Evolutionary conservation across 2,329 filamentous ascomycete species (phyloP).

Genomic region (Drechslerella dactyloides): DNA sequence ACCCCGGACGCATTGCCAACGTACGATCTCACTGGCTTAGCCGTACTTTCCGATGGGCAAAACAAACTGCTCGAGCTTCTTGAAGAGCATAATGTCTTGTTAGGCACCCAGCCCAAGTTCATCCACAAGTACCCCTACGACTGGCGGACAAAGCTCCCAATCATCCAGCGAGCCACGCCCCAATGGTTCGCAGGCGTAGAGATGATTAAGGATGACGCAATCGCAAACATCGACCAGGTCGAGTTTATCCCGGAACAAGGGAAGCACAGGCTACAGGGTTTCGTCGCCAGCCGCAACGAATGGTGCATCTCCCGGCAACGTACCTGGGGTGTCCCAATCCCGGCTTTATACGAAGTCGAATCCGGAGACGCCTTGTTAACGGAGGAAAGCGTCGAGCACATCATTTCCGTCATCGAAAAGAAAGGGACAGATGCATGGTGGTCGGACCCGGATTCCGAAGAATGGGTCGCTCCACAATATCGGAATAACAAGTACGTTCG

Average conservation of each 20-base stretch:
- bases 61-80: slow-evolving; percentile 74
- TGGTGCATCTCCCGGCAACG: slow-evolving; percentile 98
- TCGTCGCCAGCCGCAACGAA: slow-evolving; percentile 84
- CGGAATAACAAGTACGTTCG: slow-evolving; percentile 68
- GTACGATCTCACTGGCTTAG: slow-evolving; percentile 74
- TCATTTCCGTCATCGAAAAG: slow-evolving; percentile 76
- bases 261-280: slow-evolving; percentile 77
- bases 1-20: slow-evolving; percentile 78
- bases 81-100: slow-evolving; percentile 65
- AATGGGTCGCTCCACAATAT: slow-evolving; percentile 66
- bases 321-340: slow-evolving; percentile 95
- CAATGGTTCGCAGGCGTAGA: slow-evolving; percentile 98
- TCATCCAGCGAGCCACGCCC: slow-evolving; percentile 88
- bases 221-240: slow-evolving; percentile 73
- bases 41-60: slow-evolving; percentile 74
- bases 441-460: slow-evolving; percentile 77
- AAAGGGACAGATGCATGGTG: slow-evolving; percentile 94
- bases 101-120: slow-evolving; percentile 71
- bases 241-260: slow-evolving; percentile 79
- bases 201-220: slow-evolving; percentile 75
- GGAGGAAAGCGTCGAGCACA: slow-evolving; percentile 78
- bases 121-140: slow-evolving; percentile 97
- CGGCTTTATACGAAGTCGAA: slow-evolving; percentile 76
- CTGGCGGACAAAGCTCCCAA: slow-evolving; percentile 91
- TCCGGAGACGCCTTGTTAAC: slow-evolving; percentile 78